phyloP scores from a whole-genome alignment of 129 eudicot species.

The Flaveria brownii region DNA sequence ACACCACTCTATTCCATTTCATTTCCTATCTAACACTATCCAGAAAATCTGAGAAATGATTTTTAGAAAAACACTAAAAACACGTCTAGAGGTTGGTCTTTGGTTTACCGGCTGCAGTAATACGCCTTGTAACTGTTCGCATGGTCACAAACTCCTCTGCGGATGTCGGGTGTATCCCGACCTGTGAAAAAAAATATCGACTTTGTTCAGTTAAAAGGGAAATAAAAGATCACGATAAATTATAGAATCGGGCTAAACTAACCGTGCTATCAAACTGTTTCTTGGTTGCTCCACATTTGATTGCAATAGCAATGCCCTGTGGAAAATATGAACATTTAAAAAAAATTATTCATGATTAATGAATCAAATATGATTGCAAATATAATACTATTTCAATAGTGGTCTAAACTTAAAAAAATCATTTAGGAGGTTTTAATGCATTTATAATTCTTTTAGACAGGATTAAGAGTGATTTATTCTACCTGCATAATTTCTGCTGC shows the following conservation, averaged over 20 bases:
- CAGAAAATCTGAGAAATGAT: not conserved
- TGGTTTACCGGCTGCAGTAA: slow-evolving; percentile 60
- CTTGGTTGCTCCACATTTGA: slow-evolving; percentile 98
- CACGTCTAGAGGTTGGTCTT: slow-evolving; percentile 41
- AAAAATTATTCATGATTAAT: not conserved
- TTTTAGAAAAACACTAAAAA: not conserved
- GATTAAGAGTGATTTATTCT: slow-evolving; percentile 12
- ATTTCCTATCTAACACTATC: slow-evolving; percentile 3
- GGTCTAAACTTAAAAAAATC: no score
- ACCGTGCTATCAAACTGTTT: slow-evolving; percentile 97
- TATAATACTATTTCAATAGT: not conserved
- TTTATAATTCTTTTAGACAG: not conserved
- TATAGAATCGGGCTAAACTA: slow-evolving; percentile 27
- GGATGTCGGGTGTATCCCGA: slow-evolving; percentile 96
- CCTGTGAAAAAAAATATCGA: slow-evolving; percentile 42
- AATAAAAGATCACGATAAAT: not conserved
- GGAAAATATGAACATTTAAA: not conserved
- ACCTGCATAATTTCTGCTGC: slow-evolving; percentile 99
- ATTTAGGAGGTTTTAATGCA: slow-evolving; percentile 8
- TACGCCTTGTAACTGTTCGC: slow-evolving; percentile 74
- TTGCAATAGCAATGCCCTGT: slow-evolving; percentile 87
- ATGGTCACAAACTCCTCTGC: slow-evolving; percentile 97
- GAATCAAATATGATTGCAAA: not conserved
- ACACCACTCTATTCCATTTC: not conserved
- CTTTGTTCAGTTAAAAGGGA: slow-evolving; percentile 1